These are phyloP conservation scores for Pleurotus ostreatus DNA, from an alignment of 768 basidiomycete genomes.

Conservation along the genomic window DNA sequence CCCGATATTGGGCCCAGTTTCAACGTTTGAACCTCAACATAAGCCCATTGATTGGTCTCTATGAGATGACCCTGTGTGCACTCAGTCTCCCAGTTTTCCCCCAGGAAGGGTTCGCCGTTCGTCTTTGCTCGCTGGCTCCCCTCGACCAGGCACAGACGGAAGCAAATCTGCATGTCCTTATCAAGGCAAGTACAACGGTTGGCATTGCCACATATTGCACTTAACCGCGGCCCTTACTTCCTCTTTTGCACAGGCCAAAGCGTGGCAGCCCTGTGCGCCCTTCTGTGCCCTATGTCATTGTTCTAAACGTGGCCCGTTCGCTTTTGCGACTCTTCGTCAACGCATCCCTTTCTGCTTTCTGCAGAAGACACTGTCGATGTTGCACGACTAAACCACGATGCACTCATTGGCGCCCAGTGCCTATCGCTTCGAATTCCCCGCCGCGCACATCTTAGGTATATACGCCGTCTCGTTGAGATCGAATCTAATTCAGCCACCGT, in stretches of 20 bases:
- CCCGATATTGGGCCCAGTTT: not conserved
- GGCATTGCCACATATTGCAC: conserved; percentile 6
- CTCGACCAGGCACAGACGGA: conserved; percentile 1
- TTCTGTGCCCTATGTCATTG: not conserved
- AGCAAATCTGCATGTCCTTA: not conserved
- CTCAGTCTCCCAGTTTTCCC: not conserved
- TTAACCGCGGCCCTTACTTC: not conserved
- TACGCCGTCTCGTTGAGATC: too few relatives aligned
- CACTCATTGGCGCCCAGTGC: too few relatives aligned
- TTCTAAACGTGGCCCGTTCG: too few relatives aligned
- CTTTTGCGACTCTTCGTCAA: too few relatives aligned
- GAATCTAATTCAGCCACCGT: conserved; percentile 7
- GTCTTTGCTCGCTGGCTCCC: not conserved
- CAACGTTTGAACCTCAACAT: not conserved
- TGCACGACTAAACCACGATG: too few relatives aligned
- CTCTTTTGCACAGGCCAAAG: not conserved
- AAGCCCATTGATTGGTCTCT: too few relatives aligned
- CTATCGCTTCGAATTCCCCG: too few relatives aligned
- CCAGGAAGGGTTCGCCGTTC: not conserved
- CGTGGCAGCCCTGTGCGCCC: not conserved
- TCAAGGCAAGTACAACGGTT: conserved; percentile 1
- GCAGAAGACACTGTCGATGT: too few relatives aligned
- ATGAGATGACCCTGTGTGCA: not conserved
- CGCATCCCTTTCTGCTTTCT: too few relatives aligned
- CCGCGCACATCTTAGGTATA: too few relatives aligned